Evolutionary conservation across 257 asterid genomes (phyloP).

Genomic region (Jacaranda copaia): DNA sequence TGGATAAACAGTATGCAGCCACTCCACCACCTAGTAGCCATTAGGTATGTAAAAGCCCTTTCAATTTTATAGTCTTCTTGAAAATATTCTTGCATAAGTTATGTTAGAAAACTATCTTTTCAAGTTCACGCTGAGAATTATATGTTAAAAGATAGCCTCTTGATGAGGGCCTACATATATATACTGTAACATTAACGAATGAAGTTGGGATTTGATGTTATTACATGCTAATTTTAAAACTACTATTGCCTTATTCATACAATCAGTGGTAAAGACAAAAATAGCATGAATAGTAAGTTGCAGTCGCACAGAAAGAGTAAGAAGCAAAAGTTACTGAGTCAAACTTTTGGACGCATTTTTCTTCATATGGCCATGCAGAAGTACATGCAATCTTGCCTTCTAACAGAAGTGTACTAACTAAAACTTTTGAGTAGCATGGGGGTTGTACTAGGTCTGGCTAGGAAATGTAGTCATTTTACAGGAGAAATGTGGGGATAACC

Average conservation of each 20-base stretch:
- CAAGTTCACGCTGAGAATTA: too few species aligned
- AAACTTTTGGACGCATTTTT: conserved; percentile 20
- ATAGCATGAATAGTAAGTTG: neutral
- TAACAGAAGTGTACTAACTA: neutral
- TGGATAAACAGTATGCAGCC: conserved; percentile 77
- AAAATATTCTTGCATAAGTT: too few species aligned
- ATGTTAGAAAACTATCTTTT: too few species aligned
- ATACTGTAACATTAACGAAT: neutral
- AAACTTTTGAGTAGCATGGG: too few species aligned
- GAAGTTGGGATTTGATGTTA: neutral
- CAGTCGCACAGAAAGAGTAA: conserved; percentile 6
- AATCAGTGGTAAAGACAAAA: neutral
- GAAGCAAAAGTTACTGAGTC: neutral
- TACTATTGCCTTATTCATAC: neutral
- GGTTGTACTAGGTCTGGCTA: too few species aligned
- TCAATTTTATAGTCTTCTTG: neutral
- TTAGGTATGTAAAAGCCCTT: conserved; percentile 39
- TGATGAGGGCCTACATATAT: neutral
- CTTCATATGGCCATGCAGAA: conserved; percentile 20
- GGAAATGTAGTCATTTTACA: too few species aligned
- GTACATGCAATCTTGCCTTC: conserved; percentile 23
- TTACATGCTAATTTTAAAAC: conserved; percentile 4
- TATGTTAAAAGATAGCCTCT: neutral
- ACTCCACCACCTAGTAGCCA: conserved; percentile 68
- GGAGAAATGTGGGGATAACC: too few species aligned